These are phyloP conservation scores for Pistacia atlantica DNA, from an alignment of 345 rosid genomes.

Conservation along the genomic window DNA sequence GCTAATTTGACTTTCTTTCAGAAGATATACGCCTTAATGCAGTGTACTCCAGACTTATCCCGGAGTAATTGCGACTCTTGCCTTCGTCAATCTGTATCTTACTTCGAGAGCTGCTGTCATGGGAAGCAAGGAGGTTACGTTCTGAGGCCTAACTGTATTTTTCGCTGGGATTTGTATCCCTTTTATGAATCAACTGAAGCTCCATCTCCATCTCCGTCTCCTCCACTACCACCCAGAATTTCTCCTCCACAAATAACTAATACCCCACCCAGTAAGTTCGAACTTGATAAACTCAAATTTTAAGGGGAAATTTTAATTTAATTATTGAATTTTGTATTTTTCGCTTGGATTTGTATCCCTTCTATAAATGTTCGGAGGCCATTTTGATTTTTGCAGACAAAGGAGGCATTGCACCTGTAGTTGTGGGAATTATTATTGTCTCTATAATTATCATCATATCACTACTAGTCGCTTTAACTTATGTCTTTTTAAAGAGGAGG, in stretches of 20 bases:
- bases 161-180: constrained; percentile 51
- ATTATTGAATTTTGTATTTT: no score
- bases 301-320: no score
- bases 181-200: constrained; percentile 32
- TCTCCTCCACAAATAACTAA: constrained; percentile 8
- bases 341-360: neutral
- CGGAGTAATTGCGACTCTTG: constrained; percentile 38
- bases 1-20: constrained; percentile 1
- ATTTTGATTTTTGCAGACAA: neutral
- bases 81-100: constrained; percentile 15
- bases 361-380: neutral
- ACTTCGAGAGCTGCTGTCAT: constrained; percentile 24
- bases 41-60: constrained; percentile 58
- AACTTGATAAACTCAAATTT: no score
- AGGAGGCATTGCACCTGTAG: constrained; percentile 4
- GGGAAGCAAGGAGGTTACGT: constrained; percentile 44
- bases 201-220: neutral
- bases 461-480: neutral
- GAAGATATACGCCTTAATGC: constrained; percentile 43
- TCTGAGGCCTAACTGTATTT: constrained; percentile 45
- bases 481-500: neutral
- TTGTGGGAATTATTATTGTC: constrained; percentile 27
- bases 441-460: constrained; percentile 17
- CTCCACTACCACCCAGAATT: constrained; percentile 21
- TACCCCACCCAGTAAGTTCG: neutral